These are phyloP conservation scores for Verticillium alfalfae DNA, from an alignment of 2,329 filamentous ascomycete genomes.

Conservation along the genomic window DNA sequence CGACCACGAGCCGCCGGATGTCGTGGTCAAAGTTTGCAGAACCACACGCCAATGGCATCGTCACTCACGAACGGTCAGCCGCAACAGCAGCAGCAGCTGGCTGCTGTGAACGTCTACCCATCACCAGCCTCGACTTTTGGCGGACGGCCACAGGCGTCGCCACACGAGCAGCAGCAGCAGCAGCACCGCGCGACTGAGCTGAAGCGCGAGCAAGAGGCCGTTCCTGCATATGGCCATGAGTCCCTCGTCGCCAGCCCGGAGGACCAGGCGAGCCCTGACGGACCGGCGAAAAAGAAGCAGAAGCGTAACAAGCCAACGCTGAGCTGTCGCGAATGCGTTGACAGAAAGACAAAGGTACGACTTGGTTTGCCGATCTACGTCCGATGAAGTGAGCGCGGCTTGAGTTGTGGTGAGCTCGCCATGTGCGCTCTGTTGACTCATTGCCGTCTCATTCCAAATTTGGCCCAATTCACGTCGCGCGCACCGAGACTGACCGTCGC, in stretches of 20 bases:
- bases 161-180: neutral
- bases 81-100: neutral
- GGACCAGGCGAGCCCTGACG: conserved; percentile 7
- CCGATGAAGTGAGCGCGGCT: neutral
- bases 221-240: neutral
- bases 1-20: neutral
- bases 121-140: neutral
- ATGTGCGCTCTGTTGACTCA: neutral
- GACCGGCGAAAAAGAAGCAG: conserved; percentile 63
- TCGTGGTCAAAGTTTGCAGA: neutral
- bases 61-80: neutral
- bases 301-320: conserved; percentile 80
- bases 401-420: neutral
- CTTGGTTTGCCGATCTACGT: neutral
- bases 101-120: neutral
- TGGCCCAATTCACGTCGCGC: neutral
- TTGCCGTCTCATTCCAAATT: neutral
- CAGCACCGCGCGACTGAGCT: neutral
- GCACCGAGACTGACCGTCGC: conserved; percentile 1
- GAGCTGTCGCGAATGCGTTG: conserved; percentile 74
- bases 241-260: conserved; percentile 5
- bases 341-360: conserved; percentile 71
- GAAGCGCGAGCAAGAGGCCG: neutral
- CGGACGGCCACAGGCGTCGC: neutral
- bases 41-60: neutral